Evolutionary conservation across 2,329 filamentous ascomycete species (phyloP).

Genomic region (Clonostachys solani): DNA sequence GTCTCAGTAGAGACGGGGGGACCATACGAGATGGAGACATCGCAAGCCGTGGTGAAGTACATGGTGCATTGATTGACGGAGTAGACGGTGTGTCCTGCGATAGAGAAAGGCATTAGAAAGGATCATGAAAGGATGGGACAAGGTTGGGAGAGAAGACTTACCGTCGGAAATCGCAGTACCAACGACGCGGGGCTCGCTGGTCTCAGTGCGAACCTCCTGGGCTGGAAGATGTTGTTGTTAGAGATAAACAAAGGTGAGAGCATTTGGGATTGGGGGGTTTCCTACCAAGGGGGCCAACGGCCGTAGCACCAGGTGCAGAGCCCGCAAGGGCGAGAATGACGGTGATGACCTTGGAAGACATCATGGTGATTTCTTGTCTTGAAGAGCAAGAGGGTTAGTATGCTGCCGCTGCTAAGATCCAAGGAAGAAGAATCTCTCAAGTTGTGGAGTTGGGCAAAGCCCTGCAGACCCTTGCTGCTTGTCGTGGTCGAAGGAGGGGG

Average conservation of each 20-base stretch:
- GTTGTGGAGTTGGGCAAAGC: too few relatives aligned
- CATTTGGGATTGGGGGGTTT: not conserved
- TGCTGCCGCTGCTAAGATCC: too few relatives aligned
- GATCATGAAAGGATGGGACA: not conserved
- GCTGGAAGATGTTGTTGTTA: slow-evolving; percentile 12
- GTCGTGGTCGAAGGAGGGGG: too few relatives aligned
- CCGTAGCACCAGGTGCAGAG: slow-evolving; percentile 7
- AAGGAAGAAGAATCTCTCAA: too few relatives aligned
- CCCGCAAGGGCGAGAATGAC: slow-evolving; percentile 13
- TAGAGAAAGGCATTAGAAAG: not conserved
- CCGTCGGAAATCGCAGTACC: slow-evolving; percentile 24
- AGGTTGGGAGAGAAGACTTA: slow-evolving; percentile 7
- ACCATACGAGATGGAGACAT: slow-evolving; percentile 18
- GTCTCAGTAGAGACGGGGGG: slow-evolving; percentile 4
- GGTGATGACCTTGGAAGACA: slow-evolving; percentile 4
- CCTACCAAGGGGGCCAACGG: slow-evolving; percentile 12
- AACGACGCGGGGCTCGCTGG: slow-evolving; percentile 19
- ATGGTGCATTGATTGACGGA: slow-evolving; percentile 29
- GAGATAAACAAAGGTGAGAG: not conserved
- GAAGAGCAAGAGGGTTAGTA: too few relatives aligned
- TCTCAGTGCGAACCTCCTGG: slow-evolving; percentile 16
- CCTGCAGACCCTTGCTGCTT: too few relatives aligned
- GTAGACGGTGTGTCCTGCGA: slow-evolving; percentile 14
- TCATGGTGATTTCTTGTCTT: too few relatives aligned
- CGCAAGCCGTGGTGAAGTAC: slow-evolving; percentile 25